A percentile compares a stretch with the other conserved stretches of the same genome.
phyloP scores from a whole-genome alignment of 1,284 basidiomycete species.

The Veloporphyrellus conicus region DNA sequence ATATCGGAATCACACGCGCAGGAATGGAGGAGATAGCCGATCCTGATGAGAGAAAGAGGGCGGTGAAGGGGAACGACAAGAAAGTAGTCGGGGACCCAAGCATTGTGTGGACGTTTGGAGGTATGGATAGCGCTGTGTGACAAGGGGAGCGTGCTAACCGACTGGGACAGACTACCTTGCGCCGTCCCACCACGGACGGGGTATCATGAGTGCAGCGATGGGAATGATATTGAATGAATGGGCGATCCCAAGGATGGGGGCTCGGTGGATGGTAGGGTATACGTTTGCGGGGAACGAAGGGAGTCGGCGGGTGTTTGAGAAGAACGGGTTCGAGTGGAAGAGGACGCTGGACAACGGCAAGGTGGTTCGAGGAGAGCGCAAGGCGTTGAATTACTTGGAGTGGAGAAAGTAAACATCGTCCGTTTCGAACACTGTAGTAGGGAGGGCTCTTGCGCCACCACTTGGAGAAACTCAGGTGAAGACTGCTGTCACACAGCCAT shows the following conservation, averaged over 20 bases:
- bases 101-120: slow-evolving; percentile 43
- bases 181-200: slow-evolving; percentile 55
- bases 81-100: slow-evolving; percentile 37
- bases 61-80: slow-evolving; percentile 16
- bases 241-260: slow-evolving; percentile 57
- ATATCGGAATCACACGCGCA: slow-evolving; percentile 34
- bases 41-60: slow-evolving; percentile 25
- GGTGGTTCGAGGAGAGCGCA: slow-evolving; percentile 32
- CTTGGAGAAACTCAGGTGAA: too few relatives aligned
- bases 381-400: slow-evolving; percentile 16
- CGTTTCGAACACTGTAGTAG: too few relatives aligned
- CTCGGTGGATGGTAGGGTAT: slow-evolving; percentile 42
- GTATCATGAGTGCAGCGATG: slow-evolving; percentile 64
- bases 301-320: slow-evolving; percentile 58
- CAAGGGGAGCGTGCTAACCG: slow-evolving; percentile 11
- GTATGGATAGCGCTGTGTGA: slow-evolving; percentile 26
- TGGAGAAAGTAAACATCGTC: slow-evolving; percentile 8
- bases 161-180: slow-evolving; percentile 32
- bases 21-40: slow-evolving; percentile 35
- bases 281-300: slow-evolving; percentile 51
- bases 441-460: too few relatives aligned
- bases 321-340: slow-evolving; percentile 54
- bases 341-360: slow-evolving; percentile 40
- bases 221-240: slow-evolving; percentile 49
- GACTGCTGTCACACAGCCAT: slow-evolving; percentile 25